Evolutionary conservation across 495 filamentous ascomycete species (phyloP).

Genomic region (Penicillium psychrofluorescens): DNA sequence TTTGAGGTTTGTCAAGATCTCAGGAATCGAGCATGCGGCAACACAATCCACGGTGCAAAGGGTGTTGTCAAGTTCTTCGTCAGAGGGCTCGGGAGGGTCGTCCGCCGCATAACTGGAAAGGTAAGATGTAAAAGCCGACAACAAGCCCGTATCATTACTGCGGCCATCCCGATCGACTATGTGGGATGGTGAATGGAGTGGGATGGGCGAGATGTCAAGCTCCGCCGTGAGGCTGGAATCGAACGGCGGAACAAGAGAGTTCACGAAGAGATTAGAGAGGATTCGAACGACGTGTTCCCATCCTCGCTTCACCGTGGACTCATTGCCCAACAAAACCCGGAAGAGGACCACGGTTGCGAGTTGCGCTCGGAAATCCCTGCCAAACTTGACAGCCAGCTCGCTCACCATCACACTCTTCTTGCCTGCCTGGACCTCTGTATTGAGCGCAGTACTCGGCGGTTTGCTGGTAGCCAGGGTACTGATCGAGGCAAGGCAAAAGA

Average conservation of each 20-base stretch:
- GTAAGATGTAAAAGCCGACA: constrained; percentile 91
- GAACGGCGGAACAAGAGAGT: constrained; percentile 84
- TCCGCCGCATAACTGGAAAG: constrained; percentile 98
- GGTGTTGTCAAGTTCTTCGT: constrained; percentile 94
- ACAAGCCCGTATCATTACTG: constrained; percentile 69
- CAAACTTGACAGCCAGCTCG: constrained; percentile 94
- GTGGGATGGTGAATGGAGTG: constrained; percentile 84
- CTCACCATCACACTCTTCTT: constrained; percentile 98
- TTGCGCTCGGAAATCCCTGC: constrained; percentile 87
- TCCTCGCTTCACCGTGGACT: constrained; percentile 63
- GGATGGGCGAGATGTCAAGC: constrained; percentile 75
- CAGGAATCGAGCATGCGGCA: constrained; percentile 76
- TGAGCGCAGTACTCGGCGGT: constrained; percentile 76
- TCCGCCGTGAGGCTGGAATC: constrained; percentile 63
- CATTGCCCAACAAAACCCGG: constrained; percentile 77
- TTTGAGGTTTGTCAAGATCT: constrained; percentile 79
- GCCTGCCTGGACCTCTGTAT: constrained; percentile 91
- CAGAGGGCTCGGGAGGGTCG: constrained; percentile 93
- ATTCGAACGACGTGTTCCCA: constrained; percentile 87
- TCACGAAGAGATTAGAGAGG: constrained; percentile 92
- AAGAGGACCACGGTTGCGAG: constrained; percentile 91
- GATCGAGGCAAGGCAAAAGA: constrained; percentile 83
- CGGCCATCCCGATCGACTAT: constrained; percentile 83
- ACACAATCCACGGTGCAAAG: constrained; percentile 91
- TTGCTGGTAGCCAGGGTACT: constrained; percentile 70